phyloP scores from a whole-genome alignment of 2,329 filamentous ascomycete species.

The Nemania bipapillata region DNA sequence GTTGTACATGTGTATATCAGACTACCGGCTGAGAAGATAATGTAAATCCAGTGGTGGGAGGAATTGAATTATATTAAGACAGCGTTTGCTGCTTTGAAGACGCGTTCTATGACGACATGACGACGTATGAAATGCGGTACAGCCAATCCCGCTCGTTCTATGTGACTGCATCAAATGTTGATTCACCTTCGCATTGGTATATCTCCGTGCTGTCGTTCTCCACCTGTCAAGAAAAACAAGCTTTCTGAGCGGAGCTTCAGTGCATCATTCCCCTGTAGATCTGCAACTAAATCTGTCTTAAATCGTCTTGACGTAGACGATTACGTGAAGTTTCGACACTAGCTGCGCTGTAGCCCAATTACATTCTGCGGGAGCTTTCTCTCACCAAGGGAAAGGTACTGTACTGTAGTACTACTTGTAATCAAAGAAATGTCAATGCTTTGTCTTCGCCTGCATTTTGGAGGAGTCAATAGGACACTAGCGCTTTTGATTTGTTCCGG shows the following conservation, averaged over 20 bases:
- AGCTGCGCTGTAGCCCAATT: neutral
- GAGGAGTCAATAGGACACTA: too few relatives aligned
- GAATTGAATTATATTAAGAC: neutral
- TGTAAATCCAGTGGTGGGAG: neutral
- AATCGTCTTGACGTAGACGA: neutral
- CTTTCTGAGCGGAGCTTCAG: constrained; percentile 22
- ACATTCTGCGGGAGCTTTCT: neutral
- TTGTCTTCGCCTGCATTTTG: too few relatives aligned
- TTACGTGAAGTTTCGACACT: neutral
- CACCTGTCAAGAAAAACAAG: constrained; percentile 26
- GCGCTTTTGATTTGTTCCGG: too few relatives aligned
- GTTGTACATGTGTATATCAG: neutral
- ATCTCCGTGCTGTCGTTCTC: neutral
- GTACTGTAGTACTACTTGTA: too few relatives aligned
- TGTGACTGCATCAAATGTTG: neutral
- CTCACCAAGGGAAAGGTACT: neutral
- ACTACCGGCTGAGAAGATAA: neutral
- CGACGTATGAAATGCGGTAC: neutral
- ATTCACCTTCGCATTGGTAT: neutral
- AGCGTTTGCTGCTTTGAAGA: constrained; percentile 6
- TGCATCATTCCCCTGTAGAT: constrained; percentile 17
- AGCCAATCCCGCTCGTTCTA: neutral
- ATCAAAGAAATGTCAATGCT: too few relatives aligned
- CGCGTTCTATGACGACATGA: constrained; percentile 30
- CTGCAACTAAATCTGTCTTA: neutral